Evolutionary conservation across 1,139 yeast genomes (phyloP), one percentile per base, ranked within the genome.

Genomic region (Pneumocystis wakefieldiae): DNA sequence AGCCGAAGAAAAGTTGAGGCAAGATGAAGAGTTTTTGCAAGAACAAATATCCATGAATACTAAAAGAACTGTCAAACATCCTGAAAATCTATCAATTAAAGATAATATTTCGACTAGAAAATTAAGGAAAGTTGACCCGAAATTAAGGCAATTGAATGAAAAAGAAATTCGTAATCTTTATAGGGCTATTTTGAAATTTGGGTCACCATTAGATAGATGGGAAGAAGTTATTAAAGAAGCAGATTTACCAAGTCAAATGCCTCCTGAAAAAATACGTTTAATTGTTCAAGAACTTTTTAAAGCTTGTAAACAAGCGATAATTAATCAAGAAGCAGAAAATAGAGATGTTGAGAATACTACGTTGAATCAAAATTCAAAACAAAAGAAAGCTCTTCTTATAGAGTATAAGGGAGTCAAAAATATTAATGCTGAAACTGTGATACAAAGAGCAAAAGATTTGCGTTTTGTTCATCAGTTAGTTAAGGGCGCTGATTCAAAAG

Each of bases 221-320:
- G 96, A 89, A 67, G 88, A 85, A 68, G 79, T 92, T 63, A 88
- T 90, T 67, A 89, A 86, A 66, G 97, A 92, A 71, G 97, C 97
- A 36, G 85, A 92, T 53, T 78, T 94, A 62, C 84, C 96, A 15
- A 86, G 86, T 71, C 87, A 91, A 71, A 86, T 88, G 67, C 90
- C 95, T 0, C 41, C 42, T 37, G 92, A 85, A n/a, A 78, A 86
- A 63, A 83, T 91, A 71, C 84, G 85, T 70, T 84, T 82, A 69
- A 85, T 91, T 1, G 89, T 86, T 72, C 78, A 81, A 42, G 97
- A 89, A 65, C 76, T 92, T 70, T 77, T 84, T 65, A 79, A 78
- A 53, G 79, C 77, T 2, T 84, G 97, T 37, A 80, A 80, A 68
- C 81, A 80, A 61, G 79, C 84, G 67, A 83, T 87, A 17, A 79